A percentile compares a stretch with the other conserved stretches of the same genome.
These are phyloP conservation scores for Oenanthe javanica DNA, from an alignment of 140 eudicot species.

Conservation along the genomic window DNA sequence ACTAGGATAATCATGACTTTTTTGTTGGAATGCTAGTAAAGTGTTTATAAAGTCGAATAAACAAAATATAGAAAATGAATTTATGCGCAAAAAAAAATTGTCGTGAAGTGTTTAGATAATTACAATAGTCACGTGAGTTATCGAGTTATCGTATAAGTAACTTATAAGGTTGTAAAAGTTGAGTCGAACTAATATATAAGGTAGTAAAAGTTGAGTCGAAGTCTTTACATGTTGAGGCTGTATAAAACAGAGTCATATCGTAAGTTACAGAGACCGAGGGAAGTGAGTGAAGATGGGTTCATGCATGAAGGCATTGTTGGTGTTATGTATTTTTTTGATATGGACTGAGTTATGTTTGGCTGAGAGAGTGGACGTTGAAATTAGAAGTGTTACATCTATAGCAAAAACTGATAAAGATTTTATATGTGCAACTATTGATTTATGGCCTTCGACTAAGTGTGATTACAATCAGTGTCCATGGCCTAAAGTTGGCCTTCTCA, in stretches of 20 bases:
- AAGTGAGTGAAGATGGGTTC: not conserved
- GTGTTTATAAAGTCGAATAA: too few relatives aligned
- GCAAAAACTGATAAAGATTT: conserved; percentile 37
- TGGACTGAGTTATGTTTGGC: not conserved
- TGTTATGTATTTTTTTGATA: not conserved
- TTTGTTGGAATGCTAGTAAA: too few relatives aligned
- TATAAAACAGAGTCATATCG: too few relatives aligned
- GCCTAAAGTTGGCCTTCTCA: conserved; percentile 41
- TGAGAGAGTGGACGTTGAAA: conserved; percentile 16
- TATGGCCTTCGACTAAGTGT: conserved; percentile 65
- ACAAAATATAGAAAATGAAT: too few relatives aligned
- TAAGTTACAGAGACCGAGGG: too few relatives aligned
- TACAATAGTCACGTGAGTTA: not conserved
- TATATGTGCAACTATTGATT: conserved; percentile 67
- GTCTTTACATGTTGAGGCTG: not conserved
- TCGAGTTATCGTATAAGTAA: not conserved
- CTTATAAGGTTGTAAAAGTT: too few relatives aligned
- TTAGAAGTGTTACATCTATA: conserved; percentile 18
- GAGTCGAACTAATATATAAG: too few relatives aligned
- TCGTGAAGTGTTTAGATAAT: not conserved
- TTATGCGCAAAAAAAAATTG: not conserved
- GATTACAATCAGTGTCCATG: conserved; percentile 59
- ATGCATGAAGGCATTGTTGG: not conserved
- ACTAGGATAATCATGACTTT: too few relatives aligned
- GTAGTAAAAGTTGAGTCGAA: not conserved